Conservation (phyloP, 208 protist species). For the Wallacemonas sp. region DNA sequence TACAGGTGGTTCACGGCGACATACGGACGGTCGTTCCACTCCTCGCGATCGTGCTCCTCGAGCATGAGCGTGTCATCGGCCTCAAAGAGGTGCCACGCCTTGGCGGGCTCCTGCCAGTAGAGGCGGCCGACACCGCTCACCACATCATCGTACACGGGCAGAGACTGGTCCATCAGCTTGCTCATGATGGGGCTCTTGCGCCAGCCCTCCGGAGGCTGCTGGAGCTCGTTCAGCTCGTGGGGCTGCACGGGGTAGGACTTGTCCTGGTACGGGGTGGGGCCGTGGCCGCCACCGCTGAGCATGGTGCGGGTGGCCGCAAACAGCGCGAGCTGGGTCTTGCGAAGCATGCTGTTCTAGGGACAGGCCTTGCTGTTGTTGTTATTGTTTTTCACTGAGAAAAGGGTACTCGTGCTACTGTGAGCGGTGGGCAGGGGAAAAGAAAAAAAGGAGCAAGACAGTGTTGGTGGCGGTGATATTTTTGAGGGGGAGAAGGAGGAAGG, state of each 20-base stretch:
- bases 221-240: constrained; percentile 73
- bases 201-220: constrained; percentile 77
- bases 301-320: constrained; percentile 63
- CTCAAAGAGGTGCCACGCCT: constrained; percentile 84
- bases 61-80: constrained; percentile 89
- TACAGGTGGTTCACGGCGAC: constrained; percentile 90
- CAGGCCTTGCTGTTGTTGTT: background rate
- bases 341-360: constrained; percentile 50
- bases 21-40: constrained; percentile 90
- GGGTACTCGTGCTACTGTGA: constrained; percentile 6
- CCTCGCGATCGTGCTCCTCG: constrained; percentile 90
- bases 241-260: constrained; percentile 83
- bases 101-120: constrained; percentile 88
- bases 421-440: background rate
- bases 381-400: background rate
- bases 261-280: constrained; percentile 81
- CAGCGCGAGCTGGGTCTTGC: constrained; percentile 63
- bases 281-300: constrained; percentile 47
- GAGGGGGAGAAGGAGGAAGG: too few species aligned
- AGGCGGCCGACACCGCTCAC: constrained; percentile 77
- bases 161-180: constrained; percentile 87
- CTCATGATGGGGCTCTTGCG: constrained; percentile 87
- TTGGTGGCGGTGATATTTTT: too few species aligned
- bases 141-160: constrained; percentile 87
- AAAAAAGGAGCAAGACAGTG: background rate